Percentiles rank a stretch among this genome's conserved stretches.
Evolutionary conservation across 2,329 filamentous ascomycete species (phyloP).

Genomic region (Penicillium hesseltinei): DNA sequence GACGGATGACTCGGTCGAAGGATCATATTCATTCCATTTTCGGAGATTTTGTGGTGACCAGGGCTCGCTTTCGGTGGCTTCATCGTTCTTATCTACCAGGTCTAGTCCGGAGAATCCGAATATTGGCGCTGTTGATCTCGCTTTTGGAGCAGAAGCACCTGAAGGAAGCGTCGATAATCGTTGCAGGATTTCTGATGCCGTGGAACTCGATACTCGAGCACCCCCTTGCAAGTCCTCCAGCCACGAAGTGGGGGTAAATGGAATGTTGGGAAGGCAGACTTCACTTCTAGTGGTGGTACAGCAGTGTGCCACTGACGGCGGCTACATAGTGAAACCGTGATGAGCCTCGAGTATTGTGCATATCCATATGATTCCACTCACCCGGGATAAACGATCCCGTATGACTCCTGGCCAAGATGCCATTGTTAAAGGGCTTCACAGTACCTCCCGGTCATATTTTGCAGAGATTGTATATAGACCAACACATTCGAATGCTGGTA

Average conservation of each 20-base stretch:
- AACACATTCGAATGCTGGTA: background rate
- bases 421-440: background rate
- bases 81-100: background rate
- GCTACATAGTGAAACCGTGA: background rate
- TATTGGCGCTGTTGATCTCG: background rate
- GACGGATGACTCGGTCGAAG: background rate
- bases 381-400: background rate
- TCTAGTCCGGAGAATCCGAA: background rate
- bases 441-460: background rate
- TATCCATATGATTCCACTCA: background rate
- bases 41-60: background rate
- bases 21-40: background rate
- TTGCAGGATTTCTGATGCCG: background rate
- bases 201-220: background rate
- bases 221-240: background rate
- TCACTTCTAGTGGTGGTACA: background rate
- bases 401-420: constrained; percentile 6
- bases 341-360: background rate
- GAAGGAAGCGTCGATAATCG: background rate
- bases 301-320: background rate
- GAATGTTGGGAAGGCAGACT: background rate
- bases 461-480: background rate
- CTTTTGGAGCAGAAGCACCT: background rate
- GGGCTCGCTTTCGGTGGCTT: background rate
- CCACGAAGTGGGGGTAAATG: background rate